A percentile compares a stretch with the other conserved stretches of the same genome.
Conservation (phyloP, 1,139 yeast species). For the Eremothecium gossypii region DNA sequence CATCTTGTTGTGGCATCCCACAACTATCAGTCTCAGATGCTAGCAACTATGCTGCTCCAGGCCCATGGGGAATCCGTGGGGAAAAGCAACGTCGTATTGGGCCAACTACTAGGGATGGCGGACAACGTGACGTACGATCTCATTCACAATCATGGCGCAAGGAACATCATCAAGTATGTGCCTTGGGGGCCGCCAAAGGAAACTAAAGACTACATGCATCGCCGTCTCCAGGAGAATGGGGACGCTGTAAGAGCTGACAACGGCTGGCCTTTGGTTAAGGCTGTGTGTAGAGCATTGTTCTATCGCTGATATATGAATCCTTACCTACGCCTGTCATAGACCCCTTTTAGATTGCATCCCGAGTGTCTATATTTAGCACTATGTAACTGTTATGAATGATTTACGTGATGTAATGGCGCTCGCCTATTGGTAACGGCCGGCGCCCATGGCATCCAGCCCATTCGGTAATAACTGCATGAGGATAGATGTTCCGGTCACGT, state of each 20-base stretch:
- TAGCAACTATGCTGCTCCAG: conserved; percentile 51
- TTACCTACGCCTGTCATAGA: too few species aligned
- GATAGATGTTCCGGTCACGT: too few species aligned
- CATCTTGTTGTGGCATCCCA: conserved; percentile 92
- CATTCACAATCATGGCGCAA: conserved; percentile 52
- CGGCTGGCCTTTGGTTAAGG: conserved; percentile 67
- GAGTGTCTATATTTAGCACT: too few species aligned
- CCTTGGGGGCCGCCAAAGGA: conserved; percentile 98
- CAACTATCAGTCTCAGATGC: conserved; percentile 67
- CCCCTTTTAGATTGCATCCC: too few species aligned
- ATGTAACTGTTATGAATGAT: too few species aligned
- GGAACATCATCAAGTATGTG: conserved; percentile 82
- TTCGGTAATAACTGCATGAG: too few species aligned
- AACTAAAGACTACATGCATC: conserved; percentile 79
- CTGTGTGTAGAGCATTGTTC: conserved; percentile 38
- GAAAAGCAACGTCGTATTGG: conserved; percentile 66
- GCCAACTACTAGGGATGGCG: conserved; percentile 93
- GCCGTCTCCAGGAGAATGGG: conserved; percentile 94
- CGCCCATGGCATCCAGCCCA: too few species aligned
- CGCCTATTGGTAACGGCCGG: too few species aligned
- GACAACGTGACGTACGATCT: conserved; percentile 78
- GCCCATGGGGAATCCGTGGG: conserved; percentile 30
- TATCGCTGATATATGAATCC: neutral
- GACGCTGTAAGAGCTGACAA: conserved; percentile 88
- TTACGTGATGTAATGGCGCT: too few species aligned